Conservation (phyloP, 2,329 filamentous ascomycete genomes). For the Moelleriella libera region DNA sequence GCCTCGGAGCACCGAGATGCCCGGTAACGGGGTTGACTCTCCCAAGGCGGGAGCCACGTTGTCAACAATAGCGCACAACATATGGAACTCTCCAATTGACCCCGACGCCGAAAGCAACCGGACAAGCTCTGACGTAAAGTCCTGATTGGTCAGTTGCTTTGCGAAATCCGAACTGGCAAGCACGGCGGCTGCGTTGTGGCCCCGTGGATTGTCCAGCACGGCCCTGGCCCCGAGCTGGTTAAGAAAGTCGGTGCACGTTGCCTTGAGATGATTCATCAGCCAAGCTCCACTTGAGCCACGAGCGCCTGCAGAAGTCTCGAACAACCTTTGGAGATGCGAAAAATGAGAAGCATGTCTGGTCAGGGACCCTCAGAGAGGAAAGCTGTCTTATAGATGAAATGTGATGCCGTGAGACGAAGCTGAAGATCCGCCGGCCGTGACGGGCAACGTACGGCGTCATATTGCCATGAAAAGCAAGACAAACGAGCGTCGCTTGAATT, state of each 20-base stretch:
- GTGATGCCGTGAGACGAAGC: slow-evolving; percentile 2
- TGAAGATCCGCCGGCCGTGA: slow-evolving; percentile 8
- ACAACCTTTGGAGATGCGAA: slow-evolving; percentile 6
- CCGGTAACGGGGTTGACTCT: slow-evolving; percentile 18
- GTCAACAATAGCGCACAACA: slow-evolving; percentile 43
- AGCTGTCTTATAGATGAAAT: slow-evolving; percentile 4
- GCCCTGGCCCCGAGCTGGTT: slow-evolving; percentile 9
- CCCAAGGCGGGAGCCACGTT: slow-evolving; percentile 26
- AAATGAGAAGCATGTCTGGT: slow-evolving; percentile 10
- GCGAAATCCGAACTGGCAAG: slow-evolving; percentile 34
- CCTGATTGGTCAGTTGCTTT: slow-evolving; percentile 29
- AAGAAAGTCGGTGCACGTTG: slow-evolving; percentile 7
- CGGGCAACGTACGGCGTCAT: slow-evolving; percentile 10
- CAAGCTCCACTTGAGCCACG: no score
- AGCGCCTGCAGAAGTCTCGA: not conserved
- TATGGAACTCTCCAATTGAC: slow-evolving; percentile 24
- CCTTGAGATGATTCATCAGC: slow-evolving; percentile 1
- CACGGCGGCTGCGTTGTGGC: slow-evolving; percentile 29
- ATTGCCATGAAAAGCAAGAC: not conserved
- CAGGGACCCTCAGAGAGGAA: slow-evolving; percentile 4
- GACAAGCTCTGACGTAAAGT: slow-evolving; percentile 27
- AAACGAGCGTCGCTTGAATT: no score
- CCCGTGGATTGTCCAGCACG: slow-evolving; percentile 13
- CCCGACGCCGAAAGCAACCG: slow-evolving; percentile 28
- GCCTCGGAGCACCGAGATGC: slow-evolving; percentile 39